Percentiles rank a stretch among this genome's conserved stretches.
Conservation (phyloP, 2,329 filamentous ascomycete genomes). For the Aspergillus sp. region DNA sequence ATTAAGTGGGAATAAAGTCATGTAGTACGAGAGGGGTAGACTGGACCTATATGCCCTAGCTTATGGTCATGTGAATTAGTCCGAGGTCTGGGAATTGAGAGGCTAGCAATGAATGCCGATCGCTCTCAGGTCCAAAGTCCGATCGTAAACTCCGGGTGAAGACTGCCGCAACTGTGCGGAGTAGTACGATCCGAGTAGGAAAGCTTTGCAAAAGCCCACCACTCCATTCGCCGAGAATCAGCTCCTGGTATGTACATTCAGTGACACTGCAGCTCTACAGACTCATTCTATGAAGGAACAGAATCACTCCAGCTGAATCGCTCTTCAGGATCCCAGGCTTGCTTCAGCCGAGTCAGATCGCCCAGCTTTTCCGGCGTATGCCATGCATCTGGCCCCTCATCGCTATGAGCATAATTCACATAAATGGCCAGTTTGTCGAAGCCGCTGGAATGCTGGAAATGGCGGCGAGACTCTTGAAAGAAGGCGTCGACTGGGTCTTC, state of each 20-base stretch:
- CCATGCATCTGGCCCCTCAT: neutral
- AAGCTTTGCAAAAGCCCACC: neutral
- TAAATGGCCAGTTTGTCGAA: slow-evolving; percentile 1
- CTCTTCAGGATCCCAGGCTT: neutral
- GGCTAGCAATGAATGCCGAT: neutral
- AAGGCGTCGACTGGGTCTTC: neutral
- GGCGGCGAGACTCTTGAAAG: neutral
- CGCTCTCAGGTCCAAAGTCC: neutral
- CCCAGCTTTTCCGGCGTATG: neutral
- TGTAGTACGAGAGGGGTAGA: neutral
- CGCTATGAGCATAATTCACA: slow-evolving; percentile 2
- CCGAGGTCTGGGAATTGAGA: too few species aligned
- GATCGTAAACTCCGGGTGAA: neutral
- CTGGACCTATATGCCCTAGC: too few species aligned
- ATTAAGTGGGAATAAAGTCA: too few species aligned
- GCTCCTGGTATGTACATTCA: neutral
- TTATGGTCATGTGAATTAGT: too few species aligned
- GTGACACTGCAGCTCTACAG: too few species aligned
- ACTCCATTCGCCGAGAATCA: too few species aligned
- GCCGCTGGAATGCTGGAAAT: neutral
- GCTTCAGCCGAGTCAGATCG: neutral
- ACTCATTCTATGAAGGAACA: neutral
- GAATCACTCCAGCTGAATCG: neutral
- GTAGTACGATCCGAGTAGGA: neutral
- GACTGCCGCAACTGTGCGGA: neutral